Evolutionary conservation across 2,329 filamentous ascomycete species (phyloP).

Genomic region (Colletotrichum chrysophilum): DNA sequence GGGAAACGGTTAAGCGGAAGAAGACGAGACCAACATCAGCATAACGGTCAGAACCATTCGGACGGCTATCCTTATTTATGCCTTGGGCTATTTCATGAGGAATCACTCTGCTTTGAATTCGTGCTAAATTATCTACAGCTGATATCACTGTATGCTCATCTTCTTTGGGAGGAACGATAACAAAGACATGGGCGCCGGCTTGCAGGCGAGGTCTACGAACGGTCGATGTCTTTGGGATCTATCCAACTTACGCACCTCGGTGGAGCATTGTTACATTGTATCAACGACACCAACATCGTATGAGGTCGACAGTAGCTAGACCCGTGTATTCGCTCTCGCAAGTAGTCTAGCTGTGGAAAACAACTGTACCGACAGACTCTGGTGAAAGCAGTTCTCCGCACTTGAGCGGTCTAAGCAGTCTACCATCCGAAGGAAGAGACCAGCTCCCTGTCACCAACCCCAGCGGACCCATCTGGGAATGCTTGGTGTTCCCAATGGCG

Average conservation of each 20-base stretch:
- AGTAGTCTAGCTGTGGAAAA: not conserved
- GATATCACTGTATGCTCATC: not conserved
- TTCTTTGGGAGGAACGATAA: not conserved
- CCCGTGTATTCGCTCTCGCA: not conserved
- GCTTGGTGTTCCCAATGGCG: conserved; percentile 2
- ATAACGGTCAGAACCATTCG: not conserved
- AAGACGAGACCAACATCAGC: not conserved
- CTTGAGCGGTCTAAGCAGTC: not conserved
- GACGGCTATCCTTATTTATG: not conserved
- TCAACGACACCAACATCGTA: not conserved
- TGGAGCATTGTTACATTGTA: not conserved
- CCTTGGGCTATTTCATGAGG: not conserved
- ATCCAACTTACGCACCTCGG: not conserved
- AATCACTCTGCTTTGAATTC: not conserved
- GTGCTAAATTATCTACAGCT: not conserved
- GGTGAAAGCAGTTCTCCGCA: not conserved
- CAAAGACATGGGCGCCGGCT: not conserved
- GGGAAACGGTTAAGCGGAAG: not conserved
- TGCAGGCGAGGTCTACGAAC: not conserved
- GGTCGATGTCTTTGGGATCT: not conserved
- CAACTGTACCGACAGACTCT: not conserved
- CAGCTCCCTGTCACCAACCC: not conserved
- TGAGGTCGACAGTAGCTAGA: not conserved
- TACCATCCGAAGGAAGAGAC: not conserved
- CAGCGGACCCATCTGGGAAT: not conserved